Percentiles rank a stretch among this genome's conserved stretches.
These are phyloP conservation scores for Alternaria postmessia DNA, from an alignment of 2,329 filamentous ascomycete species.

Conservation along the genomic window DNA sequence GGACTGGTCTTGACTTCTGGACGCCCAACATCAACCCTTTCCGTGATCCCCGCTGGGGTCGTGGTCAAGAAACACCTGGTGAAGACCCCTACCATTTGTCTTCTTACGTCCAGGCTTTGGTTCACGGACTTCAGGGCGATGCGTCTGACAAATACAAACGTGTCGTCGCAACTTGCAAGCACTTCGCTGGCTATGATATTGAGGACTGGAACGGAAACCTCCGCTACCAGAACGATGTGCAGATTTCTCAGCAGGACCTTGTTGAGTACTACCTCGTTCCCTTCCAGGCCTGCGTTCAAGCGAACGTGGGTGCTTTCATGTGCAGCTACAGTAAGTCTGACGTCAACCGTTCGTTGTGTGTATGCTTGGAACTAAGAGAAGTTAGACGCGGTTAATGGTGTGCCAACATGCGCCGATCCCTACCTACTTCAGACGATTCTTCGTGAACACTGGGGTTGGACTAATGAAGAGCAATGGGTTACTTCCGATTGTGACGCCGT, in stretches of 20 bases:
- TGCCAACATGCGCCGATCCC: conserved; percentile 68
- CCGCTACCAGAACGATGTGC: conserved; percentile 62
- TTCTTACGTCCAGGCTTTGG: conserved; percentile 62
- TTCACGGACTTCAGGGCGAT: conserved; percentile 63
- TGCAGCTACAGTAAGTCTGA: conserved; percentile 56
- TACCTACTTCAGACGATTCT: conserved; percentile 71
- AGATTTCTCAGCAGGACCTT: conserved; percentile 68
- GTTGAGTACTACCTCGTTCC: conserved; percentile 73
- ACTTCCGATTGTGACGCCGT: conserved; percentile 72
- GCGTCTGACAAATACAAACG: conserved; percentile 36
- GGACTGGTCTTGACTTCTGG: conserved; percentile 65
- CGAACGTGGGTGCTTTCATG: conserved; percentile 62
- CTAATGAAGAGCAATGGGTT: conserved; percentile 67
- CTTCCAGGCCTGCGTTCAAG: conserved; percentile 63
- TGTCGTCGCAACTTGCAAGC: conserved; percentile 46
- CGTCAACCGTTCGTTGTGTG: too few relatives aligned
- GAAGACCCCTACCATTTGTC: conserved; percentile 64
- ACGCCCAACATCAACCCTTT: conserved; percentile 74
- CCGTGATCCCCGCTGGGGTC: conserved; percentile 69
- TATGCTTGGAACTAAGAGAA: conserved; percentile 48
- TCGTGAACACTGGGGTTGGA: conserved; percentile 71
- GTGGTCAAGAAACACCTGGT: conserved; percentile 61
- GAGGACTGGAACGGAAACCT: conserved; percentile 43
- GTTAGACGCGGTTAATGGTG: conserved; percentile 67
- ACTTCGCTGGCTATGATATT: conserved; percentile 50